Conservation (phyloP, 2,329 filamentous ascomycete species). For the Trichoderma aggressivum region DNA sequence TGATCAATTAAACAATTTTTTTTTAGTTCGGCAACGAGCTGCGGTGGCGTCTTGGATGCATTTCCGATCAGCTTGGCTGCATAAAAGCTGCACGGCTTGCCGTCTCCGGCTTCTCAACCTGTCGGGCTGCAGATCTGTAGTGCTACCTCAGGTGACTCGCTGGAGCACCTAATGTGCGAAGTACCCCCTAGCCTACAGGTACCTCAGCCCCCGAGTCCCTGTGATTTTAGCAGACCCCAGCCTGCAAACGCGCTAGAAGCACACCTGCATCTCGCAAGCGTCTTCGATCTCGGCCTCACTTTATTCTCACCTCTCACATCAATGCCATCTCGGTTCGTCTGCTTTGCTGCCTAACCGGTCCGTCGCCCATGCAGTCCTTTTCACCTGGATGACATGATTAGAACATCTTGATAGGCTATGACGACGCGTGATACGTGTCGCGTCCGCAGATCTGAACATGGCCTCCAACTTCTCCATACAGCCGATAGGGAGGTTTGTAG, state of each 20-base stretch:
- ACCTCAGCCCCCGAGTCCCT: not conserved
- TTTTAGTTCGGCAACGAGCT: not conserved
- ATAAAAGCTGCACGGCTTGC: conserved; percentile 12
- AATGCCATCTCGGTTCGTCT: not conserved
- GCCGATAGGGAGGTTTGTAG: conserved; percentile 66
- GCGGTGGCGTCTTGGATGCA: conserved; percentile 13
- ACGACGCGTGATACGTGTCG: not conserved
- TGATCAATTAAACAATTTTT: not conserved
- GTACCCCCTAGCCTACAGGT: not conserved
- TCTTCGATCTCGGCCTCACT: not conserved
- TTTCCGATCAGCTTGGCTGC: conserved; percentile 9
- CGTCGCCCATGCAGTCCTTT: not conserved
- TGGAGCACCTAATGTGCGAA: not conserved
- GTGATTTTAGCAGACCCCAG: not conserved
- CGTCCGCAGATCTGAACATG: conserved; percentile 23
- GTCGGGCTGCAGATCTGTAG: not conserved
- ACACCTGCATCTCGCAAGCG: not conserved
- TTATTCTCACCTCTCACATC: not conserved
- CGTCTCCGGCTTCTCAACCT: not conserved
- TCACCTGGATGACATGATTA: not conserved
- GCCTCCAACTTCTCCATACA: conserved; percentile 58
- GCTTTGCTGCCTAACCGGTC: not conserved
- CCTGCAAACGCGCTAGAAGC: conserved; percentile 4
- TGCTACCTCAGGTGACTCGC: not conserved
- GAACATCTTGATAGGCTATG: not conserved